Conservation (phyloP, 257 asterid genomes). For the Euphrasia confusa region DNA sequence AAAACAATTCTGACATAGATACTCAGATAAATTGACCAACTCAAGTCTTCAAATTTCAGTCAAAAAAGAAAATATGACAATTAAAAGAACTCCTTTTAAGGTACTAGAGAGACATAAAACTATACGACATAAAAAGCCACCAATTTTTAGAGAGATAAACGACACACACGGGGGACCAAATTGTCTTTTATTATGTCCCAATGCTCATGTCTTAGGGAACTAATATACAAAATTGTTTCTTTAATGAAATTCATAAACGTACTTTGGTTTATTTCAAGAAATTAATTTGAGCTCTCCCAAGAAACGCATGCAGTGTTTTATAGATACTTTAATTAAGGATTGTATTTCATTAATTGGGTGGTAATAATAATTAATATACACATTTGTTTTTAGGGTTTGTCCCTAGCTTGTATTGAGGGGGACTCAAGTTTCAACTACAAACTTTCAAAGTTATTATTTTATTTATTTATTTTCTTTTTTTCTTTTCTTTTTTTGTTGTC, state of each 20-base stretch:
- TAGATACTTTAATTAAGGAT: slow-evolving; percentile 8
- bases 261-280: slow-evolving; percentile 26
- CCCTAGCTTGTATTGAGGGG: slow-evolving; percentile 19
- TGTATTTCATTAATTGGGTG: slow-evolving; percentile 18
- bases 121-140: slow-evolving; percentile 46
- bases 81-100: slow-evolving; percentile 40
- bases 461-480: not conserved
- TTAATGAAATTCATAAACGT: slow-evolving; percentile 30
- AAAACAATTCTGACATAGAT: slow-evolving; percentile 36
- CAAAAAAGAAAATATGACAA: slow-evolving; percentile 30
- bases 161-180: slow-evolving; percentile 41
- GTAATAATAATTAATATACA: not conserved
- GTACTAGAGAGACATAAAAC: slow-evolving; percentile 40
- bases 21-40: slow-evolving; percentile 42
- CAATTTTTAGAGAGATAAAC: slow-evolving; percentile 36
- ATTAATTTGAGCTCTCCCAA: slow-evolving; percentile 45
- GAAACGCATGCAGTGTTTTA: slow-evolving; percentile 43
- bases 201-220: slow-evolving; percentile 35
- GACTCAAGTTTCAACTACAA: slow-evolving; percentile 16
- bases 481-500: not conserved
- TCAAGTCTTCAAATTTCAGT: slow-evolving; percentile 30
- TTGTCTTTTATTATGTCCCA: slow-evolving; percentile 44
- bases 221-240: slow-evolving; percentile 12
- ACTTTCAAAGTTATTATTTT: not conserved
- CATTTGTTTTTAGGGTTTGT: slow-evolving; percentile 36